Percentiles rank a stretch among this genome's conserved stretches.
These are phyloP conservation scores for Whalleya microplaca DNA, from an alignment of 2,329 filamentous ascomycete species.

Conservation along the genomic window DNA sequence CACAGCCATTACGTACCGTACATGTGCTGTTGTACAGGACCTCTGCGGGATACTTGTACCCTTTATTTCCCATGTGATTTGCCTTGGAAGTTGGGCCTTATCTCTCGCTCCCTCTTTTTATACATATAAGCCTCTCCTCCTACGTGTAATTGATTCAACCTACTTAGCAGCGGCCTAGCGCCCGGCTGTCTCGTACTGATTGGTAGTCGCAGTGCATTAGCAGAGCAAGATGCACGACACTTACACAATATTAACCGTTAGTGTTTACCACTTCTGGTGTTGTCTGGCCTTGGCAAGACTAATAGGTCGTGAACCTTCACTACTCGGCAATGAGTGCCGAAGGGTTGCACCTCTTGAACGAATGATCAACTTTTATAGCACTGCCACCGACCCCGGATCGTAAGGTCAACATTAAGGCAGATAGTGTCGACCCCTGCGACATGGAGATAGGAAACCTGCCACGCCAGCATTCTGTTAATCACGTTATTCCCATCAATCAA, in stretches of 20 bases:
- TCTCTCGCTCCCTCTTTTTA: too few species aligned
- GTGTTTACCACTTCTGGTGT: not conserved
- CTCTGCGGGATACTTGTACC: too few species aligned
- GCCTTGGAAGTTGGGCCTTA: too few species aligned
- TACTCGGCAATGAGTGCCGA: not conserved
- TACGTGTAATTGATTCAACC: too few species aligned
- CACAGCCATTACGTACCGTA: constrained; percentile 3
- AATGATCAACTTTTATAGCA: not conserved
- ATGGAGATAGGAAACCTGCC: not conserved
- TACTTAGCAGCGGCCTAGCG: too few species aligned
- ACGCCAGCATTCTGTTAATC: too few species aligned
- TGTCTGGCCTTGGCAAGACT: not conserved
- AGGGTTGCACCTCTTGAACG: not conserved
- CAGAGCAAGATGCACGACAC: too few species aligned
- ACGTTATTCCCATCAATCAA: too few species aligned
- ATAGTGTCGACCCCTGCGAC: not conserved
- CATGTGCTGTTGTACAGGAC: not conserved
- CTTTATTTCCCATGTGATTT: too few species aligned
- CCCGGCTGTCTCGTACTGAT: too few species aligned
- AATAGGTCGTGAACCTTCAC: not conserved
- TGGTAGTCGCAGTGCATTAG: too few species aligned
- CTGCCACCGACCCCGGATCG: not conserved
- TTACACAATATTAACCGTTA: not conserved
- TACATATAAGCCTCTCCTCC: too few species aligned
- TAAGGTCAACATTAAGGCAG: not conserved